Conservation (phyloP, 1,284 basidiomycete genomes). For the Trametes polyzona region DNA sequence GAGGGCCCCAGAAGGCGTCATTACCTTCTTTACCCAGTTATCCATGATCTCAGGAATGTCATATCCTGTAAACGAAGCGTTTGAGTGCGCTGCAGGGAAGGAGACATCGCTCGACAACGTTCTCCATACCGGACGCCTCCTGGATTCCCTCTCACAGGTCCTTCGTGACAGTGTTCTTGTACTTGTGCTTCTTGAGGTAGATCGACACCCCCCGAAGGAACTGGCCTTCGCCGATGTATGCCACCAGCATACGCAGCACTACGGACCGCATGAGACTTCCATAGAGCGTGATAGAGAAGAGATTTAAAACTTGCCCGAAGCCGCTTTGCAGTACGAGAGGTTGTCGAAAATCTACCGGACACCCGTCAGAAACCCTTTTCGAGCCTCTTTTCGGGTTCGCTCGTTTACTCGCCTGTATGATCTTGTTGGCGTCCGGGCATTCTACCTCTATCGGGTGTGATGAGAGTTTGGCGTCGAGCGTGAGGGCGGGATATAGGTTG, state of each 20-base stretch:
- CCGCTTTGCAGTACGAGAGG: constrained; percentile 86
- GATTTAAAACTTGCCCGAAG: constrained; percentile 55
- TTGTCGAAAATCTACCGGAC: constrained; percentile 84
- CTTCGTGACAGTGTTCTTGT: constrained; percentile 82
- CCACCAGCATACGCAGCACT: constrained; percentile 94
- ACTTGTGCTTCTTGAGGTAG: constrained; percentile 88
- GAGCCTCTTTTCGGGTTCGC: too few species aligned
- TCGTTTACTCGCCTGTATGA: constrained; percentile 73
- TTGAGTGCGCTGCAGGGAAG: too few species aligned
- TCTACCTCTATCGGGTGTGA: constrained; percentile 94
- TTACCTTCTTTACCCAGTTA: constrained; percentile 87
- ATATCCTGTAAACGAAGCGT: constrained; percentile 44
- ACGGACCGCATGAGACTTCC: not conserved
- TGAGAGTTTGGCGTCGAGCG: constrained; percentile 88
- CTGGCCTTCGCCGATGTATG: constrained; percentile 86
- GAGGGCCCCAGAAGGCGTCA: not conserved
- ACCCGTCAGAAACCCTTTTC: not conserved
- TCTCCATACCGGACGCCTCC: constrained; percentile 61
- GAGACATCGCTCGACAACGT: not conserved
- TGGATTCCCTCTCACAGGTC: constrained; percentile 92
- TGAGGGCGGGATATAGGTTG: constrained; percentile 75
- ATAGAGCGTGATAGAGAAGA: not conserved
- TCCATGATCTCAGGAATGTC: constrained; percentile 87
- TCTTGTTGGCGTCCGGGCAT: constrained; percentile 83
- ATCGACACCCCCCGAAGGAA: constrained; percentile 88